phyloP scores from a whole-genome alignment of 257 asterid genomes.

The Solanum chiquidenum region DNA sequence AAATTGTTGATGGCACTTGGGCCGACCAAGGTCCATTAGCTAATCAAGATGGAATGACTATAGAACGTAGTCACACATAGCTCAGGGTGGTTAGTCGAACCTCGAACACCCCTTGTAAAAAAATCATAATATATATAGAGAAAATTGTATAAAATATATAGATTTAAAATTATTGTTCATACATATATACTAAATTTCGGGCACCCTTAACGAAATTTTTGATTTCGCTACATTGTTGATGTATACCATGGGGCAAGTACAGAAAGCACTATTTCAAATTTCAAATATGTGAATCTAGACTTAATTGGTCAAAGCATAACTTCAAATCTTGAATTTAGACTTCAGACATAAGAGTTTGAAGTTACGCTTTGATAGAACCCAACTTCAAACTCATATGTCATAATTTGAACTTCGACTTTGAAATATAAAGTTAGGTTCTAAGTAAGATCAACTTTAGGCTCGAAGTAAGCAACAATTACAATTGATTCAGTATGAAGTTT shows the following conservation, averaged over 20 bases:
- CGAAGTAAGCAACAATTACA: neutral
- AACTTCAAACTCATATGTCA: neutral
- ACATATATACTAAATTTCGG: no score
- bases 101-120: no score
- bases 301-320: neutral
- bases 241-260: neutral
- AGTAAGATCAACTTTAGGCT: neutral
- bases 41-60: no score
- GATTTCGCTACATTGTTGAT: neutral
- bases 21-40: neutral
- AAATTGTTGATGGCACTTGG: neutral
- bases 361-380: neutral
- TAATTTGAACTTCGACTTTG: neutral
- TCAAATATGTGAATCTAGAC: neutral
- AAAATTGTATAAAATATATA: no score
- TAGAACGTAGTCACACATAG: no score
- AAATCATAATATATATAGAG: no score
- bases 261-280: neutral
- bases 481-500: neutral
- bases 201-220: no score
- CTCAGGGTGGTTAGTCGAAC: no score
- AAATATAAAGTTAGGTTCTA: neutral
- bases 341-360: neutral
- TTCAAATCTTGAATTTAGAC: neutral
- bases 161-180: no score